These are phyloP conservation scores for Dictyostelium purpureum DNA, from an alignment of 78 protist species.

Conservation along the genomic window DNA sequence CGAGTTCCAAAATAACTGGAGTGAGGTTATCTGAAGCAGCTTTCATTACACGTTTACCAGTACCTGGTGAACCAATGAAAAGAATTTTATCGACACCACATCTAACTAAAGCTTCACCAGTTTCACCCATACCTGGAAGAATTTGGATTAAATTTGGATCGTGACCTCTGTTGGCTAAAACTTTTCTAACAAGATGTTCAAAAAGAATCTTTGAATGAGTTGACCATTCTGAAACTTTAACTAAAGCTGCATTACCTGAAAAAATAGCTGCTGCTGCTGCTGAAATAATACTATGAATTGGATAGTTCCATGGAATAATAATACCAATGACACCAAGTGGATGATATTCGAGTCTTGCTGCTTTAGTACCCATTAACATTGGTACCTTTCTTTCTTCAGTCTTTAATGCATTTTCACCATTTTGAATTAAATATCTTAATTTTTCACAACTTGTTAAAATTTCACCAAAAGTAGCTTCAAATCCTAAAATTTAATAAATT, in stretches of 20 bases:
- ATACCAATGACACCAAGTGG: slow-evolving; percentile 78
- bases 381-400: slow-evolving; percentile 72
- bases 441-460: slow-evolving; percentile 84
- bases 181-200: slow-evolving; percentile 67
- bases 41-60: slow-evolving; percentile 88
- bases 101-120: slow-evolving; percentile 79
- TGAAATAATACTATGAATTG: slow-evolving; percentile 80
- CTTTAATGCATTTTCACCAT: slow-evolving; percentile 81
- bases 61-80: slow-evolving; percentile 86
- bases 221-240: slow-evolving; percentile 85
- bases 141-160: slow-evolving; percentile 81
- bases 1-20: slow-evolving; percentile 82
- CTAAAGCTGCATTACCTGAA: slow-evolving; percentile 85
- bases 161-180: slow-evolving; percentile 66
- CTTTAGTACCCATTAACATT: slow-evolving; percentile 77
- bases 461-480: slow-evolving; percentile 88
- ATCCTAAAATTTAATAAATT: slow-evolving; percentile 16
- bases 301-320: slow-evolving; percentile 87
- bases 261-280: slow-evolving; percentile 88
- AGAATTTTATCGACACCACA: slow-evolving; percentile 81
- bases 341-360: slow-evolving; percentile 77
- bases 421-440: slow-evolving; percentile 75
- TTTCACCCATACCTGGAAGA: slow-evolving; percentile 78
- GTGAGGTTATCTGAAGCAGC: slow-evolving; percentile 82
- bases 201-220: slow-evolving; percentile 70